A percentile compares a stretch with the other conserved stretches of the same genome.
Evolutionary conservation across 2,329 filamentous ascomycete genomes (phyloP).

Genomic region (Neopestalotiopsis rosae): DNA sequence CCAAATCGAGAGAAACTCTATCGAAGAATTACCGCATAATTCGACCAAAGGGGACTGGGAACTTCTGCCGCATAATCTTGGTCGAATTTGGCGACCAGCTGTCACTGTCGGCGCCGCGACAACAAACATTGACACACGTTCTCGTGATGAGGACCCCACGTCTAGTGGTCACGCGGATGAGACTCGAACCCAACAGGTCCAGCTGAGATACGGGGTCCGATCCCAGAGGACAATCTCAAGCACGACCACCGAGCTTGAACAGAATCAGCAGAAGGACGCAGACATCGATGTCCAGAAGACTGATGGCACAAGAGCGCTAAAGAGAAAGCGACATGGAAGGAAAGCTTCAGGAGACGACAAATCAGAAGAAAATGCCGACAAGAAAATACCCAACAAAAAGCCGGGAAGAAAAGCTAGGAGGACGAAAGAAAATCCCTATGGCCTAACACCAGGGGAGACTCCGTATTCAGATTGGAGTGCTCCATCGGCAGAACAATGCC

Average conservation of each 20-base stretch:
- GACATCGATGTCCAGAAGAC: neutral
- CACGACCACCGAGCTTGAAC: too few relatives aligned
- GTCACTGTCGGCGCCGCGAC: neutral
- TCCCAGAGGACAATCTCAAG: neutral
- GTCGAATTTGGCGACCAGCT: neutral
- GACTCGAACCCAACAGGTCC: neutral
- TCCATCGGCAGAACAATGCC: conserved; percentile 72
- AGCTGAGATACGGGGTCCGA: neutral
- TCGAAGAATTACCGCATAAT: neutral
- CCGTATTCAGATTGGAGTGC: conserved; percentile 72
- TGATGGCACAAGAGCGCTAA: neutral
- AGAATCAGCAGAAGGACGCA: neutral
- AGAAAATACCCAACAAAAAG: conserved; percentile 22
- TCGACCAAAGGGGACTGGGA: neutral
- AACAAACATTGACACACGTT: neutral
- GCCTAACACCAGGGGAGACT: conserved; percentile 58
- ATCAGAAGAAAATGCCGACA: neutral
- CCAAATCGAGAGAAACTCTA: too few relatives aligned
- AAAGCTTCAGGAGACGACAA: neutral
- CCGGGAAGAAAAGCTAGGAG: conserved; percentile 30
- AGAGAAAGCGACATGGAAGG: neutral
- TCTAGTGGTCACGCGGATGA: neutral
- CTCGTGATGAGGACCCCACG: neutral
- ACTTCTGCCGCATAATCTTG: conserved; percentile 5
- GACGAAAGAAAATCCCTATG: conserved; percentile 50